Conservation (phyloP, 257 asterid genomes). For the Nicotiana paniculata region DNA sequence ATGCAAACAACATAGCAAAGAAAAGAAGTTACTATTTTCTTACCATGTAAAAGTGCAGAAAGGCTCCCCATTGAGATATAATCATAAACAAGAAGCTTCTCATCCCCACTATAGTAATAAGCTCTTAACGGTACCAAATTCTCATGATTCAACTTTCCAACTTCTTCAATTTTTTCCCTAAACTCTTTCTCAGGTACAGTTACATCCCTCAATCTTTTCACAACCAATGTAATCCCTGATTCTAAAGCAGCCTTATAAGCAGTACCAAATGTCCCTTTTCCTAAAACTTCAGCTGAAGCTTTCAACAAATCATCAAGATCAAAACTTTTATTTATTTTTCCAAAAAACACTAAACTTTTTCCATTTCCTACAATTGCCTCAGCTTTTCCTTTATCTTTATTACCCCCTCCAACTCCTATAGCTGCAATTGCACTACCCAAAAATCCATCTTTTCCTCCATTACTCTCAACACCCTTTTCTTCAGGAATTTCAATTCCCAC, state of each 20-base stretch:
- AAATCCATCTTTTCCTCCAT: slow-evolving; percentile 23
- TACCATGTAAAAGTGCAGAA: slow-evolving; percentile 92
- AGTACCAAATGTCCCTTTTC: slow-evolving; percentile 88
- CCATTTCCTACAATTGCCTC: slow-evolving; percentile 24
- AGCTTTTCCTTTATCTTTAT: slow-evolving; percentile 26
- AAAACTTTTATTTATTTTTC: slow-evolving; percentile 40
- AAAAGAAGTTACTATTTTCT: background rate
- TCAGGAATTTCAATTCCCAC: slow-evolving; percentile 39
- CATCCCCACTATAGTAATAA: slow-evolving; percentile 62
- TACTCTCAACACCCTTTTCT: slow-evolving; percentile 21
- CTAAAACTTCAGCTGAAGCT: slow-evolving; percentile 97
- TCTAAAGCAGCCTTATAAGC: slow-evolving; percentile 84
- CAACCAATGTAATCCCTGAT: slow-evolving; percentile 60
- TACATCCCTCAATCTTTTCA: slow-evolving; percentile 82
- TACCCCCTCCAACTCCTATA: slow-evolving; percentile 36
- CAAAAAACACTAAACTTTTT: slow-evolving; percentile 53
- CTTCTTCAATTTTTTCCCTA: slow-evolving; percentile 66
- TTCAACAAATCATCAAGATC: slow-evolving; percentile 76
- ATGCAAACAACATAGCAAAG: no score
- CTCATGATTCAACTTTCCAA: slow-evolving; percentile 65
- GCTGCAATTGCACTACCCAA: slow-evolving; percentile 36
- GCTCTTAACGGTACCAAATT: slow-evolving; percentile 80
- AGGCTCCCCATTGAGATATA: slow-evolving; percentile 88
- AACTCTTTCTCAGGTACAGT: slow-evolving; percentile 65
- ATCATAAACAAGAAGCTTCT: slow-evolving; percentile 83